Evolutionary conservation across 1,139 yeast species (phyloP).

Genomic region (Casaregolazyma lundiana): DNA sequence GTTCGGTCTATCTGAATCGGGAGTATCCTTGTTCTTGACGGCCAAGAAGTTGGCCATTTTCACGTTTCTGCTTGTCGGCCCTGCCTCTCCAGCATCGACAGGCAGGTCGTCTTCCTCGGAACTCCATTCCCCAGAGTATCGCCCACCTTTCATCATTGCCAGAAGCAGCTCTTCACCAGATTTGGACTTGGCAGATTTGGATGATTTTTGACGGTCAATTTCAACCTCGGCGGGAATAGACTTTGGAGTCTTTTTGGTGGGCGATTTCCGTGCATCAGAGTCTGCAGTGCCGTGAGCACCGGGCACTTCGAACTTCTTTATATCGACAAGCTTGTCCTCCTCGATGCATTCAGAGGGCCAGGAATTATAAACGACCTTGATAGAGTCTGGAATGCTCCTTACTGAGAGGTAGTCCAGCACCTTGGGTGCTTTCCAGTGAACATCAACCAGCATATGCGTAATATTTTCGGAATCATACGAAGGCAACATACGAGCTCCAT

Average conservation of each 20-base stretch:
- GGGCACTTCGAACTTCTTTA: slow-evolving; percentile 3
- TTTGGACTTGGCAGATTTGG: slow-evolving; percentile 11
- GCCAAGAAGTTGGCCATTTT: slow-evolving; percentile 4
- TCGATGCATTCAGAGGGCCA: slow-evolving; percentile 41
- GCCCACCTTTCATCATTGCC: slow-evolving; percentile 11
- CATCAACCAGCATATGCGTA: slow-evolving; percentile 32
- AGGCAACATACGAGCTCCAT: slow-evolving; percentile 36
- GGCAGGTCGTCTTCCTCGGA: not conserved
- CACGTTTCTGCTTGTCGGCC: slow-evolving; percentile 1
- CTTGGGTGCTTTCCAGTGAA: slow-evolving; percentile 14
- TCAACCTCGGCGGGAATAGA: slow-evolving; percentile 14
- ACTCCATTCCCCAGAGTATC: not conserved
- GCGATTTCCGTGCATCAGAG: not conserved
- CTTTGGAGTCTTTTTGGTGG: not conserved
- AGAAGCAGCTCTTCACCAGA: slow-evolving; percentile 16
- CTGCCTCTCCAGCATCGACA: not conserved
- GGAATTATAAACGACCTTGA: slow-evolving; percentile 27
- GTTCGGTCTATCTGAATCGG: not conserved
- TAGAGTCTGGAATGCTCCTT: slow-evolving; percentile 9
- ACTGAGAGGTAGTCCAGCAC: slow-evolving; percentile 11
- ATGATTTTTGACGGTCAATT: slow-evolving; percentile 3
- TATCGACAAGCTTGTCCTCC: slow-evolving; percentile 22
- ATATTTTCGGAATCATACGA: slow-evolving; percentile 23
- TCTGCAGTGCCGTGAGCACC: not conserved
- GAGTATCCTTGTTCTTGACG: slow-evolving; percentile 3